These are phyloP conservation scores for Antrodiella citrinella DNA, from an alignment of 768 basidiomycete genomes.

Conservation along the genomic window DNA sequence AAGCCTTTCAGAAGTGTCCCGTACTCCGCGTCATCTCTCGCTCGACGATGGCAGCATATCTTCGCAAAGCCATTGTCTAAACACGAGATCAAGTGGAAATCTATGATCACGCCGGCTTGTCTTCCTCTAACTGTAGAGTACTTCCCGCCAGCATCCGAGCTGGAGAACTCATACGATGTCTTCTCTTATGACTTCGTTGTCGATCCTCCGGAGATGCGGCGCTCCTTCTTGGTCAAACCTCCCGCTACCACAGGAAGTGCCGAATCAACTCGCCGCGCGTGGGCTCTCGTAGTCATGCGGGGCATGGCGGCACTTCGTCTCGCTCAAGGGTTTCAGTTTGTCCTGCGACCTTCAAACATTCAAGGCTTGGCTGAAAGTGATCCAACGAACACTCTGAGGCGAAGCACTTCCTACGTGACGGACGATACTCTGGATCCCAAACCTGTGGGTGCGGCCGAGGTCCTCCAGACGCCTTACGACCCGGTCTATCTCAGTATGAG, in stretches of 20 bases:
- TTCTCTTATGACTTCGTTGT: constrained; percentile 87
- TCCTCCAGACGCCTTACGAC: constrained; percentile 48
- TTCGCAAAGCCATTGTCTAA: constrained; percentile 67
- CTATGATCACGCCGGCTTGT: constrained; percentile 76
- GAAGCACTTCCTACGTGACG: constrained; percentile 46
- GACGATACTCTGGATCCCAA: constrained; percentile 48
- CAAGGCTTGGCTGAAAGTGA: constrained; percentile 23
- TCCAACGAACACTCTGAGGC: constrained; percentile 28
- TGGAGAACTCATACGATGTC: constrained; percentile 71
- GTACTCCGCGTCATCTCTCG: constrained; percentile 63
- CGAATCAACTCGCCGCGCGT: constrained; percentile 57
- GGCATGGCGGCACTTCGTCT: constrained; percentile 91
- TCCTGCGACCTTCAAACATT: constrained; percentile 42
- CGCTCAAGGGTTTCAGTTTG: constrained; percentile 92
- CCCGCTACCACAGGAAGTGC: constrained; percentile 38
- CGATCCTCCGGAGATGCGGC: constrained; percentile 70
- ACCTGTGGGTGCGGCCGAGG: constrained; percentile 58
- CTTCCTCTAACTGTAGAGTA: constrained; percentile 88
- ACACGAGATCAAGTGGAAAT: constrained; percentile 89
- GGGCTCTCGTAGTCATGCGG: constrained; percentile 79
- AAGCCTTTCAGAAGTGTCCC: constrained; percentile 50
- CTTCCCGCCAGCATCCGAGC: constrained; percentile 68
- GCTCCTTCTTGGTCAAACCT: constrained; percentile 74
- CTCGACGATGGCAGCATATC: constrained; percentile 84
- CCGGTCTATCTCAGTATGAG: constrained; percentile 91